These are phyloP conservation scores for Lodderomyces beijingensis DNA, from an alignment of 1,139 yeast species.

Conservation along the genomic window DNA sequence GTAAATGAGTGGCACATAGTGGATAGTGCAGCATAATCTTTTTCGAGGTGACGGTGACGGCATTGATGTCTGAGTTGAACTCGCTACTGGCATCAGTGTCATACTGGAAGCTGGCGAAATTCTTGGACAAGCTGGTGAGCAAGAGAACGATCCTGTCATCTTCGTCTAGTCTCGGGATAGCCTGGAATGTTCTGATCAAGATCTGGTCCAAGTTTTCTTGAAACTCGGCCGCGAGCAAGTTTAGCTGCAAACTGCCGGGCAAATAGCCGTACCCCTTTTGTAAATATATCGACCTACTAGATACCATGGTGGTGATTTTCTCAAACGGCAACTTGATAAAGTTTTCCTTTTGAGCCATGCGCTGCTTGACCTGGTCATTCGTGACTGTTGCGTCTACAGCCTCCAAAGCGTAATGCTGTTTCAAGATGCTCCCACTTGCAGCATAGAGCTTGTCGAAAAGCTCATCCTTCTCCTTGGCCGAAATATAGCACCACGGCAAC, in stretches of 20 bases:
- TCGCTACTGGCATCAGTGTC: conserved; percentile 30
- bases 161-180: conserved; percentile 83
- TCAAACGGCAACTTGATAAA: conserved; percentile 86
- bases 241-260: conserved; percentile 76
- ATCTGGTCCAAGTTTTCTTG: conserved; percentile 48
- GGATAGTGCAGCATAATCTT: conserved; percentile 69
- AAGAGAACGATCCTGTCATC: conserved; percentile 87
- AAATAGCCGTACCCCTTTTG: conserved; percentile 74
- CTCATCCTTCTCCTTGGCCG: conserved; percentile 53
- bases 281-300: conserved; percentile 63
- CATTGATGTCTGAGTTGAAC: conserved; percentile 52
- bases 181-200: conserved; percentile 66
- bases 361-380: conserved; percentile 40
- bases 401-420: conserved; percentile 22
- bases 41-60: conserved; percentile 55
- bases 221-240: conserved; percentile 65
- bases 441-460: conserved; percentile 51
- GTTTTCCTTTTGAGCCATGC: conserved; percentile 48
- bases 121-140: conserved; percentile 70
- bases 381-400: conserved; percentile 17
- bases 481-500: conserved; percentile 68
- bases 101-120: conserved; percentile 61
- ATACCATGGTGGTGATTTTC: conserved; percentile 70
- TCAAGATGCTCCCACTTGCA: conserved; percentile 41
- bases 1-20: conserved; percentile 70